These are phyloP conservation scores for Botrytis fabae DNA, from an alignment of 2,329 filamentous ascomycete species.

Conservation along the genomic window DNA sequence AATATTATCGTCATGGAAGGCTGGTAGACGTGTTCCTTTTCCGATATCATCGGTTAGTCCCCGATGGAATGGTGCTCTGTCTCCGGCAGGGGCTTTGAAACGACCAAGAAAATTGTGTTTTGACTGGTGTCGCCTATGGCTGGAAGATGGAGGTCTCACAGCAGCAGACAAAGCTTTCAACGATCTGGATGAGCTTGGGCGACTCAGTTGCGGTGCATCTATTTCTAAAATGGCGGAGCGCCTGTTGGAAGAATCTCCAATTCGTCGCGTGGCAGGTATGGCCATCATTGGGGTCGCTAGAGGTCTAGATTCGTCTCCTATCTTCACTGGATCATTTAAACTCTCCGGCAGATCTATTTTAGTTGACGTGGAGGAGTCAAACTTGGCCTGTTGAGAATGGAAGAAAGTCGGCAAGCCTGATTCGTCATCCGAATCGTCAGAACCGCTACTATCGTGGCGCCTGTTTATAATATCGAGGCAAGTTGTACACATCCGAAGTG, in stretches of 20 bases:
- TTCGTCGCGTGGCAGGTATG: constrained; percentile 63
- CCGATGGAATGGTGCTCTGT: constrained; percentile 84
- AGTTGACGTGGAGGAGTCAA: constrained; percentile 43
- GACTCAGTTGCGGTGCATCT: constrained; percentile 75
- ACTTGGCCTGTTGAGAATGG: constrained; percentile 53
- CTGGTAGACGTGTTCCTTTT: constrained; percentile 69
- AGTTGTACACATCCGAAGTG: constrained; percentile 85
- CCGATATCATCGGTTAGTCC: constrained; percentile 67
- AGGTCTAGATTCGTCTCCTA: constrained; percentile 49
- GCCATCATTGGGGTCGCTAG: constrained; percentile 71
- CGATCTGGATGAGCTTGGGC: constrained; percentile 93
- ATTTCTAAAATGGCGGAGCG: constrained; percentile 89
- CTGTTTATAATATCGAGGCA: constrained; percentile 90
- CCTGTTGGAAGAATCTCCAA: constrained; percentile 76
- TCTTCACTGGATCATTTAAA: constrained; percentile 39
- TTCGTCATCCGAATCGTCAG: constrained; percentile 83
- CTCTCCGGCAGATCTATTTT: constrained; percentile 46
- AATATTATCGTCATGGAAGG: constrained; percentile 98
- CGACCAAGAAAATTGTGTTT: constrained; percentile 80
- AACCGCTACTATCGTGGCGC: constrained; percentile 81
- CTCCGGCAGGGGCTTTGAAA: constrained; percentile 70
- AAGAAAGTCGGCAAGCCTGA: constrained; percentile 66
- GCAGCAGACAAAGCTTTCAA: constrained; percentile 68
- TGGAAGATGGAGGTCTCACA: constrained; percentile 74
- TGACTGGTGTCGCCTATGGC: constrained; percentile 84